Conservation (phyloP, 345 rosid species). For the Physaria fendleri region DNA sequence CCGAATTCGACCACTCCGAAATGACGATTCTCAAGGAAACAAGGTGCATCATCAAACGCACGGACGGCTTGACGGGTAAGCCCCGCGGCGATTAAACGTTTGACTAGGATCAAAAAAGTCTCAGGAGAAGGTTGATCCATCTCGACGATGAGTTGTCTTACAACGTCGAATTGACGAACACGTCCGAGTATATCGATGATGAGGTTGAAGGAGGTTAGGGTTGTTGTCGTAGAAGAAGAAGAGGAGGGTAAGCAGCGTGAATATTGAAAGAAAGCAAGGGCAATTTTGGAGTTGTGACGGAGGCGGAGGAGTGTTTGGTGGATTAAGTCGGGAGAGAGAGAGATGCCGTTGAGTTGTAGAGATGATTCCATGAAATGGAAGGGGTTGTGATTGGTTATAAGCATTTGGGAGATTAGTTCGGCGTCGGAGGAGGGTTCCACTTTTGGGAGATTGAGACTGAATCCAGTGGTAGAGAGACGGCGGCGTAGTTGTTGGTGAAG, state of each 20-base stretch:
- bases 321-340: slow-evolving; percentile 50
- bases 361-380: slow-evolving; percentile 76
- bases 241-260: slow-evolving; percentile 34
- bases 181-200: slow-evolving; percentile 60
- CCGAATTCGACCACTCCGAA: slow-evolving; percentile 32
- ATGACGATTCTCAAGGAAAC: slow-evolving; percentile 34
- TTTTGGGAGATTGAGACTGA: slow-evolving; percentile 35
- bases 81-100: slow-evolving; percentile 73
- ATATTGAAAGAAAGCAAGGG: slow-evolving; percentile 25
- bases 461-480: slow-evolving; percentile 20
- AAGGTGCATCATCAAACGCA: slow-evolving; percentile 61
- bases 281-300: slow-evolving; percentile 67
- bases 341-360: slow-evolving; percentile 69
- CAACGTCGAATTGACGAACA: slow-evolving; percentile 74
- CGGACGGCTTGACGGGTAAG: slow-evolving; percentile 84
- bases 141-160: slow-evolving; percentile 62
- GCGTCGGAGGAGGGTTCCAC: slow-evolving; percentile 62
- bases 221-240: slow-evolving; percentile 31
- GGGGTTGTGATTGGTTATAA: slow-evolving; percentile 75
- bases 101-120: slow-evolving; percentile 60
- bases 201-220: slow-evolving; percentile 20
- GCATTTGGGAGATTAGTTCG: slow-evolving; percentile 54
- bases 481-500: slow-evolving; percentile 5
- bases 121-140: slow-evolving; percentile 59
- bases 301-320: slow-evolving; percentile 88